Evolutionary conservation across 495 filamentous ascomycete species (phyloP).

Genomic region (Trichoderma asperelloides): DNA sequence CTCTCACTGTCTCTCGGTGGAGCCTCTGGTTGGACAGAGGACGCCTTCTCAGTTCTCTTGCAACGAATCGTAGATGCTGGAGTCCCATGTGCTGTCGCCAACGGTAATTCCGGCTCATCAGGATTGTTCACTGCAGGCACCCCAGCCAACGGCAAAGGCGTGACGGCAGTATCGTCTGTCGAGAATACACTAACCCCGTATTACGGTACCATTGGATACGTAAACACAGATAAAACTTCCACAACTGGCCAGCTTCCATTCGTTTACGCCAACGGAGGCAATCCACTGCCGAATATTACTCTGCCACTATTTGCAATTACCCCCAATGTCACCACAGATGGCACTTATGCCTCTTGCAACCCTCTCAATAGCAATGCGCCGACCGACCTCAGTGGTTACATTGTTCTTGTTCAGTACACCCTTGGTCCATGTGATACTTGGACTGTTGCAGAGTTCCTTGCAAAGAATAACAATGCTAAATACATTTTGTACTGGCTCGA

Average conservation of each 20-base stretch:
- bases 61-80: conserved; percentile 46
- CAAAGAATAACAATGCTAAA: not conserved
- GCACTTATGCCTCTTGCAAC: not conserved
- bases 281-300: not conserved
- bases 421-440: not conserved
- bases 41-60: conserved; percentile 44
- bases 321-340: not conserved
- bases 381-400: not conserved
- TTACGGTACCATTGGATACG: not conserved
- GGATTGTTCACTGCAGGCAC: conserved; percentile 48
- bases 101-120: conserved; percentile 42
- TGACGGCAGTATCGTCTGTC: conserved; percentile 45
- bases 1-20: conserved; percentile 51
- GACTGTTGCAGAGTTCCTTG: not conserved
- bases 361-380: not conserved
- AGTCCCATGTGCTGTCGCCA: conserved; percentile 44
- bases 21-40: conserved; percentile 45
- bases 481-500: not conserved
- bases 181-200: conserved; percentile 35
- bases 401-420: not conserved
- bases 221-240: not conserved
- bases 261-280: not conserved
- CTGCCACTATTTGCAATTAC: conserved; percentile 3
- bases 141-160: conserved; percentile 41
- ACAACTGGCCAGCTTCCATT: not conserved